Evolutionary conservation across 2,329 filamentous ascomycete species (phyloP).

Genomic region (Botryotinia convoluta): DNA sequence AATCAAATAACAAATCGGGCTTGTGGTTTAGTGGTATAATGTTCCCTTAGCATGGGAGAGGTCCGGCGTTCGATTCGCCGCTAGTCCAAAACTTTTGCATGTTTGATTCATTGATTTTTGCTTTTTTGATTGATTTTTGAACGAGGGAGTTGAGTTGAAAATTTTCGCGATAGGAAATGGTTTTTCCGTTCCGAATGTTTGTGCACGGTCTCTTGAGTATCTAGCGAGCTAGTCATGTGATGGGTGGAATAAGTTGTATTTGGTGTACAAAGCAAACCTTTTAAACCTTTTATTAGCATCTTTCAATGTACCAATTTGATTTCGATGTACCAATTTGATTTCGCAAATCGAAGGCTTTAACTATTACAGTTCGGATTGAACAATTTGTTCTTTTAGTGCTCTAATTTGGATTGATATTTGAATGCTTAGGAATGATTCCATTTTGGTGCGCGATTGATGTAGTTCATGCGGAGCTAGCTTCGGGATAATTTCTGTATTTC

Average conservation of each 20-base stretch:
- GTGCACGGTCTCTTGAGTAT: neutral
- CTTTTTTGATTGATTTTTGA: neutral
- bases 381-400: neutral
- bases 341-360: neutral
- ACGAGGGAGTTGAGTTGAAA: neutral
- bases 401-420: neutral
- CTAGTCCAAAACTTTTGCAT: neutral
- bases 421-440: neutral
- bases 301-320: neutral
- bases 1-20: no score
- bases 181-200: neutral
- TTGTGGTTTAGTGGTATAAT: neutral
- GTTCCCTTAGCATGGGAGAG: no score
- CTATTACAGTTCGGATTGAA: neutral
- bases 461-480: neutral
- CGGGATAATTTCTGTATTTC: neutral
- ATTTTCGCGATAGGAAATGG: neutral
- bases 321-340: neutral
- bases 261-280: neutral
- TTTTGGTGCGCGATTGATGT: neutral
- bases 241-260: no score
- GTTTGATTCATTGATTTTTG: neutral
- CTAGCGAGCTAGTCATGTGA: neutral
- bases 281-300: neutral
- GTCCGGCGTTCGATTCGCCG: neutral